phyloP scores from a whole-genome alignment of 1,284 basidiomycete species.

The Fistulinella cinereoalba region DNA sequence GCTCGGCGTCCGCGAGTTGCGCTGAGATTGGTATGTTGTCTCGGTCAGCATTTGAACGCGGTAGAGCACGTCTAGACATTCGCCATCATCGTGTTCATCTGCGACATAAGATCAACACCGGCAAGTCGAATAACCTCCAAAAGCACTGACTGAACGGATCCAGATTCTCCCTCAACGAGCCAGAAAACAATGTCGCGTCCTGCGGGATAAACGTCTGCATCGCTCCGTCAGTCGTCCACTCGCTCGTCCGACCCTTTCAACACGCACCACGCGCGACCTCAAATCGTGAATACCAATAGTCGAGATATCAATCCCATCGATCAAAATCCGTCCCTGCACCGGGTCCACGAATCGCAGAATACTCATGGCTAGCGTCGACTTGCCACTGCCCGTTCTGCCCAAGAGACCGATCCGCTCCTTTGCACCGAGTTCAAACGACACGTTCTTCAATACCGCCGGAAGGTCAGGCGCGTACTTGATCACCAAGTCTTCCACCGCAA shows the following conservation, averaged over 20 bases:
- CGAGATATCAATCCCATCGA: constrained; percentile 89
- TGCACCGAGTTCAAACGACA: constrained; percentile 65
- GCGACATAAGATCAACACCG: not conserved
- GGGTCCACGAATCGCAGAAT: constrained; percentile 90
- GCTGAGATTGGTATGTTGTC: constrained; percentile 43
- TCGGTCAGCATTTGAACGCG: constrained; percentile 55
- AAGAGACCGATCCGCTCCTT: constrained; percentile 71
- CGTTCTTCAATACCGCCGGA: constrained; percentile 74
- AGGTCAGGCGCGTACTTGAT: constrained; percentile 85
- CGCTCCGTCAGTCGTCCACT: constrained; percentile 4
- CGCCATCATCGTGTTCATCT: constrained; percentile 79
- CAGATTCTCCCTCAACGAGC: constrained; percentile 81
- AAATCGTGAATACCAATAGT: constrained; percentile 85
- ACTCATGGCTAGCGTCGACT: constrained; percentile 82
- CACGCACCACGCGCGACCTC: constrained; percentile 64
- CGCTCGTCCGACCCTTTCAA: not conserved
- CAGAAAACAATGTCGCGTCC: constrained; percentile 82
- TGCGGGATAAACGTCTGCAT: constrained; percentile 78
- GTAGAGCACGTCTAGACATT: constrained; percentile 57
- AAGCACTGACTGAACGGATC: constrained; percentile 70
- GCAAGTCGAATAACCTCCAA: not conserved
- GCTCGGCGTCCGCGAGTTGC: constrained; percentile 29
- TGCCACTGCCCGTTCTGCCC: constrained; percentile 78
- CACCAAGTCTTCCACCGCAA: constrained; percentile 69
- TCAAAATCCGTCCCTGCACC: constrained; percentile 69